A percentile compares a stretch with the other conserved stretches of the same genome.
These are phyloP conservation scores for Amanita thiersii DNA, from an alignment of 768 basidiomycete species.

Conservation along the genomic window DNA sequence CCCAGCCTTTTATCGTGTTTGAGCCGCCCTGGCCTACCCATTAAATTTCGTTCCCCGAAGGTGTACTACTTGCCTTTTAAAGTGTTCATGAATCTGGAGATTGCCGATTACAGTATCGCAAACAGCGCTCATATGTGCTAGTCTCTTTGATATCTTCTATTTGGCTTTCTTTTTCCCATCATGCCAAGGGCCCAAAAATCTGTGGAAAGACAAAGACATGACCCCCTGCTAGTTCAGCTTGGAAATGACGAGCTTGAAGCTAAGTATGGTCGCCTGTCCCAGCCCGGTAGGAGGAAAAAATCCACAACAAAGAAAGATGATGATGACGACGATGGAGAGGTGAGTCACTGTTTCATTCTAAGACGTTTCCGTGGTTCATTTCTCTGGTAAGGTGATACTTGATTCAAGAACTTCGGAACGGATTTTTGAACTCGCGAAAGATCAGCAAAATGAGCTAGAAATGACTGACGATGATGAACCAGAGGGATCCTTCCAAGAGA, in stretches of 20 bases:
- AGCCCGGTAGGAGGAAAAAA: conserved; percentile 71
- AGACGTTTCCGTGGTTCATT: conserved; percentile 8
- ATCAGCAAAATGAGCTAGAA: conserved; percentile 87
- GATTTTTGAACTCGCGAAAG: conserved; percentile 87
- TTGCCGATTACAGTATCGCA: conserved; percentile 19
- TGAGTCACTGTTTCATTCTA: conserved; percentile 20
- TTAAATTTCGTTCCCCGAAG: too few species aligned
- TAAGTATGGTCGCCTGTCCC: conserved; percentile 72
- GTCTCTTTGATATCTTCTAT: too few species aligned
- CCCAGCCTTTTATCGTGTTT: too few species aligned
- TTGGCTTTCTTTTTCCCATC: conserved; percentile 11
- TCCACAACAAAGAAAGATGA: conserved; percentile 41
- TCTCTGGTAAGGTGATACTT: conserved; percentile 45
- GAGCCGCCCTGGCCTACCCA: too few species aligned
- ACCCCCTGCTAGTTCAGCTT: conserved; percentile 82
- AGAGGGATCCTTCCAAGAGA: conserved; percentile 16
- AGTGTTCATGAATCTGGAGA: too few species aligned
- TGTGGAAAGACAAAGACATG: conserved; percentile 60
- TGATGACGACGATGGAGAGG: conserved; percentile 47
- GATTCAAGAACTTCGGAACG: conserved; percentile 77
- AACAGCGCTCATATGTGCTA: too few species aligned
- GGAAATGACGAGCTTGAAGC: conserved; percentile 67
- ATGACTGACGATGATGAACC: conserved; percentile 49
- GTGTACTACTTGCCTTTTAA: too few species aligned
- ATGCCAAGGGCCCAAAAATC: conserved; percentile 64